These are phyloP conservation scores for Nigrospora osmanthi DNA, from an alignment of 2,329 filamentous ascomycete species.

Conservation along the genomic window DNA sequence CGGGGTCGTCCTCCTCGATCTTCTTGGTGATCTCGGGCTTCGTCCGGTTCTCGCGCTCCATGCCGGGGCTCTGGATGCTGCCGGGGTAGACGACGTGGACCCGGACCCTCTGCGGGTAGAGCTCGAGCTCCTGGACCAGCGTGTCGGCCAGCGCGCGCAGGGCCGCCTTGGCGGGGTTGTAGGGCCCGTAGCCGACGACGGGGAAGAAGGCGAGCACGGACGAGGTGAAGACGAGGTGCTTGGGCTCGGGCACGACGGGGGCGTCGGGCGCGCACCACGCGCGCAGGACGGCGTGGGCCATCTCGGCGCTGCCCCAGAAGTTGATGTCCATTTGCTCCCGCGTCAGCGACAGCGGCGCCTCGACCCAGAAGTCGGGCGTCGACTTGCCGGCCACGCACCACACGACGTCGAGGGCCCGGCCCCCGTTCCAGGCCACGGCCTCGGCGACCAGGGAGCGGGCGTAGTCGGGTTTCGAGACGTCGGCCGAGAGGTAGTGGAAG, in stretches of 20 bases:
- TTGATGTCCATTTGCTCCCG: constrained; percentile 85
- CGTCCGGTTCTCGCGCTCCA: constrained; percentile 64
- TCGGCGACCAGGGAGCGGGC: constrained; percentile 63
- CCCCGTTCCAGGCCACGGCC: constrained; percentile 71
- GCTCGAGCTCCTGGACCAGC: constrained; percentile 71
- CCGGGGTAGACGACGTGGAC: constrained; percentile 80
- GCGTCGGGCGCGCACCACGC: constrained; percentile 58
- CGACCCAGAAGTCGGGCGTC: constrained; percentile 68
- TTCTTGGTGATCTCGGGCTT: constrained; percentile 76
- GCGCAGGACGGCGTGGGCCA: constrained; percentile 71
- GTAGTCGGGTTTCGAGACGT: constrained; percentile 65
- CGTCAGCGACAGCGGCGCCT: constrained; percentile 59
- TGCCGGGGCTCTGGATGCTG: constrained; percentile 70
- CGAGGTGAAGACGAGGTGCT: constrained; percentile 83
- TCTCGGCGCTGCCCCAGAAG: constrained; percentile 80
- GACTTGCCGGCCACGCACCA: constrained; percentile 83
- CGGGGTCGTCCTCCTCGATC: constrained; percentile 75
- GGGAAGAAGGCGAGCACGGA: constrained; percentile 70
- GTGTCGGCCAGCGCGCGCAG: constrained; percentile 77
- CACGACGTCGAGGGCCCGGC: constrained; percentile 68
- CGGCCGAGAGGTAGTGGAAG: constrained; percentile 78
- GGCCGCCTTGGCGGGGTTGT: constrained; percentile 79
- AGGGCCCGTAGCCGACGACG: constrained; percentile 74
- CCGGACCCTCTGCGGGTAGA: constrained; percentile 79
- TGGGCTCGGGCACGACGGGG: constrained; percentile 39